phyloP scores from a whole-genome alignment of 2,329 filamentous ascomycete genomes.

The Penicillium sp. region DNA sequence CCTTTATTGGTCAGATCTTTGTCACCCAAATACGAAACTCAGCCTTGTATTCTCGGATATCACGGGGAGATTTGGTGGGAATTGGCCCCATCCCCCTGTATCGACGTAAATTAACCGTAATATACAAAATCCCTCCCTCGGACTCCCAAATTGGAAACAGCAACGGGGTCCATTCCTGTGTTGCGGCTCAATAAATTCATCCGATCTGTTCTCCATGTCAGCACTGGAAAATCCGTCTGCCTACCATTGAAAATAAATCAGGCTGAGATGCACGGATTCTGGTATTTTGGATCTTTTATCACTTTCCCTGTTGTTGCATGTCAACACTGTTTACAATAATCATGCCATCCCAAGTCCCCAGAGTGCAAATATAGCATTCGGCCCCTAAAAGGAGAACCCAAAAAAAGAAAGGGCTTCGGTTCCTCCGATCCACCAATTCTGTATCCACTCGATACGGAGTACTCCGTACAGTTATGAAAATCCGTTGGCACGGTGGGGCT shows the following conservation, averaged over 20 bases:
- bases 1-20: constrained; percentile 9
- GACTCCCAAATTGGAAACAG: constrained; percentile 9
- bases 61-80: not conserved
- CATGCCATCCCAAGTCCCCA: not conserved
- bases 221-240: constrained; percentile 1
- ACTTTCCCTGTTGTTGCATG: not conserved
- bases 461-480: not conserved
- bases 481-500: not conserved
- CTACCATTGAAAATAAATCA: not conserved
- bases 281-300: not conserved
- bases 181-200: constrained; percentile 5
- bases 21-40: not conserved
- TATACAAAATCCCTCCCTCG: not conserved
- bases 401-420: not conserved
- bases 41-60: not conserved
- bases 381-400: not conserved
- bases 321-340: not conserved
- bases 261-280: not conserved
- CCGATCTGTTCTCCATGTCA: not conserved
- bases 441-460: not conserved
- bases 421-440: constrained; percentile 3
- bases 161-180: not conserved
- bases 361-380: not conserved
- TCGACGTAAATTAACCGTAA: not conserved
- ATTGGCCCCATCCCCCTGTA: not conserved